A percentile compares a stretch with the other conserved stretches of the same genome.
Evolutionary conservation across 345 rosid species (phyloP).

Genomic region (Bretschneidera sinensis): DNA sequence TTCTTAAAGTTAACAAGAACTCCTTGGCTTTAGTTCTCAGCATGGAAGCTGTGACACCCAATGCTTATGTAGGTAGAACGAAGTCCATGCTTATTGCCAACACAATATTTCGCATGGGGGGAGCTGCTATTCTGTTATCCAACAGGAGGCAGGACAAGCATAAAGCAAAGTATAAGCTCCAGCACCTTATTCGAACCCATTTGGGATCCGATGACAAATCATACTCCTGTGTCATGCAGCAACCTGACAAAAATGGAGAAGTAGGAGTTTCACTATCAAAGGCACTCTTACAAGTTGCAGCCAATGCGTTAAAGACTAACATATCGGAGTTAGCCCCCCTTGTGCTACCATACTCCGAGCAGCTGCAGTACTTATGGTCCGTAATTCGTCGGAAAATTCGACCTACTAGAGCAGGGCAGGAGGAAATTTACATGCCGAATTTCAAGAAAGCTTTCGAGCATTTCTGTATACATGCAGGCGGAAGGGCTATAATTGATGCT

Average conservation of each 20-base stretch:
- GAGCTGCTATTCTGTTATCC: constrained; percentile 51
- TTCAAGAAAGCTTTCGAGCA: constrained; percentile 59
- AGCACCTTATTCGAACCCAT: constrained; percentile 55
- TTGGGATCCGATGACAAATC: constrained; percentile 44
- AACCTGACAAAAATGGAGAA: constrained; percentile 38
- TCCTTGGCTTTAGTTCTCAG: constrained; percentile 52
- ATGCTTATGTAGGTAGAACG: constrained; percentile 34
- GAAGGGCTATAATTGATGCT: constrained; percentile 49
- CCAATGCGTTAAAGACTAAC: constrained; percentile 41
- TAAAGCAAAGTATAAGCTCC: constrained; percentile 47
- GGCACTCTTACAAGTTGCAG: constrained; percentile 42
- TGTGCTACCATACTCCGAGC: constrained; percentile 49
- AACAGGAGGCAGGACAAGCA: constrained; percentile 39
- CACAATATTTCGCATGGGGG: constrained; percentile 56
- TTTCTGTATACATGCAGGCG: constrained; percentile 65
- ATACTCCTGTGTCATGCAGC: constrained; percentile 40
- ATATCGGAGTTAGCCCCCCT: constrained; percentile 46
- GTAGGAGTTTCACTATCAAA: constrained; percentile 52
- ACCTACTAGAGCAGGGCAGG: constrained; percentile 7
- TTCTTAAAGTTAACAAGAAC: constrained; percentile 42
- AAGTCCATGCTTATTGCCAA: constrained; percentile 58
- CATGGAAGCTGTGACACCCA: constrained; percentile 49
- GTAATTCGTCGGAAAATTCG: constrained; percentile 21
- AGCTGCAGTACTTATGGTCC: constrained; percentile 36
- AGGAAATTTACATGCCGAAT: constrained; percentile 35